Evolutionary conservation across 1,284 basidiomycete genomes (phyloP).

Genomic region (Apiotrichum sp.): DNA sequence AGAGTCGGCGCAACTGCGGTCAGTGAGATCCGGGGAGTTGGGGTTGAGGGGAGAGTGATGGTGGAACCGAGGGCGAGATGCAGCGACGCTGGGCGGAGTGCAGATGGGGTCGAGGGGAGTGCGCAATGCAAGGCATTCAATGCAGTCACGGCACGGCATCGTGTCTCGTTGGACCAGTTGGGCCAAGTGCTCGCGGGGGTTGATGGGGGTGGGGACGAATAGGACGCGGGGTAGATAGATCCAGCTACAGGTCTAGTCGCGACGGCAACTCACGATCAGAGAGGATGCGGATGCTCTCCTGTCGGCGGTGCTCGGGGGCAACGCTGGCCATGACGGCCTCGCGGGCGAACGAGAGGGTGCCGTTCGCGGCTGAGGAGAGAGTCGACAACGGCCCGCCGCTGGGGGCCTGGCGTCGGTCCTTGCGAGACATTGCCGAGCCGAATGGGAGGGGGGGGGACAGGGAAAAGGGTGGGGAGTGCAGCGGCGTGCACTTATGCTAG

Average conservation of each 20-base stretch:
- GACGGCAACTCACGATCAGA: constrained; percentile 39
- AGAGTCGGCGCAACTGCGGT: constrained; percentile 73
- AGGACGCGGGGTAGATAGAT: too few relatives aligned
- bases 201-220: too few relatives aligned
- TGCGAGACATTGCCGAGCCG: background rate
- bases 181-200: too few relatives aligned
- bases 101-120: too few relatives aligned
- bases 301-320: constrained; percentile 34
- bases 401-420: background rate
- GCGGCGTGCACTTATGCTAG: background rate
- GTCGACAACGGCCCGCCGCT: constrained; percentile 17
- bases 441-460: background rate
- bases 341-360: constrained; percentile 39
- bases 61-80: too few relatives aligned
- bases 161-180: too few relatives aligned
- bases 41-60: too few relatives aligned
- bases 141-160: too few relatives aligned
- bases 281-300: constrained; percentile 42
- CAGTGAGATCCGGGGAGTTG: too few relatives aligned
- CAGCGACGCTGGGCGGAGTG: too few relatives aligned
- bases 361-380: constrained; percentile 22
- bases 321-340: constrained; percentile 45
- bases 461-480: background rate
- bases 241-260: too few relatives aligned
- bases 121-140: too few relatives aligned